Base-by-base conservation (phyloP, 345 rosid genomes). In the Camelina laxa region DNA sequence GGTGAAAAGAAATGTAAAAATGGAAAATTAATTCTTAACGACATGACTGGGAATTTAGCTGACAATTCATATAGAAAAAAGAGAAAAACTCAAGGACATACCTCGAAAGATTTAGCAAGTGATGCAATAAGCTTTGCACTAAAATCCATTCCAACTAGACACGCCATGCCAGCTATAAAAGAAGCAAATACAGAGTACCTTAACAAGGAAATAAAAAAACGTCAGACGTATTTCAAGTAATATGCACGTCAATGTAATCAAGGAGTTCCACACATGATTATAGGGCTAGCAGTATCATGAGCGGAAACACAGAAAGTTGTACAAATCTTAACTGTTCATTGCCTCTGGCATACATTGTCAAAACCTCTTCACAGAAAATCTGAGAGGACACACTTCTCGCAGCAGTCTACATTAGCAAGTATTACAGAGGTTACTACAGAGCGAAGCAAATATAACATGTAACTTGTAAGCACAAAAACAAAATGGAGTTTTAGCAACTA, bases 151-250 rank as follows among this genome's bases (percentile, higher is more conserved):
- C 99, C 99, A 70, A 90, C 93, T 17, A 73, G 80, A 80, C 91
- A 88, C 60, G 96, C 88, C 90, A 90, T 84, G 72, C 97, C 99
- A 38, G 97, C 97, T 76, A 92, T 85, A 80, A 90, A 95, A 48
- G 99, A 85, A 42, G 93, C 95, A 87, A 90, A 90, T 76, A 86
- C 84, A 62, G 92, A 89, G 65, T 94, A 86, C 92, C 97, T 94
- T 67, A 66, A 81, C 72, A 73, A 57, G 60, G 60, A 53, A 22
- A 72, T 1, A 50, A 10, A 16, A 16, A 10, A 9, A 8, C 31
- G 16, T 41, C 45, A 60, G 51, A 22, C 9, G 42, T n/a, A 12
- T 31, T 50, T 58, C 53, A 3, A 53, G 41, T 42, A 24, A 33
- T 6, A 22, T 24, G 60, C 38, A 9, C 1, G 27, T 60, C 45